Evolutionary conservation across 2,329 filamentous ascomycete species (phyloP), one percentile per base, ranked within the genome.

Genomic region (Ambrosiella cleistominuta): DNA sequence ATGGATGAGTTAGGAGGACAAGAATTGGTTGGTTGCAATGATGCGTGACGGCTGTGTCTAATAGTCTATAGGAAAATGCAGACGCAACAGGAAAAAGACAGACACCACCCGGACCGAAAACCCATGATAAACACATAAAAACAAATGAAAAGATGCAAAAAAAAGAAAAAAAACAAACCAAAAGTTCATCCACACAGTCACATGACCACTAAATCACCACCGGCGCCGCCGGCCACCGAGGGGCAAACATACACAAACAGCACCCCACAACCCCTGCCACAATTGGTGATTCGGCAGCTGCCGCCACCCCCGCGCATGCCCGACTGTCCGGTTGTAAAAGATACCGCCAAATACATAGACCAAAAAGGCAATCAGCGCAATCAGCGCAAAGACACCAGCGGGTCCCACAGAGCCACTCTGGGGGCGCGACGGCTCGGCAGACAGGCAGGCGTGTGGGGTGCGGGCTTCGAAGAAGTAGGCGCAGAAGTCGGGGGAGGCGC

Each of bases 381-480:
- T 97, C 63, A 97, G 85, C 61, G 86, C 86, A 67, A 98, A 98
- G 11, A 98, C 70, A 74, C 88, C 71, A 68, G 86, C 66, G 70
- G 93, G 72, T 66, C 86, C 70, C 75, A 84, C 72, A 70, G 83
- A 73, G 9, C 59, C 59, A n/a, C 49, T 54, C 74, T 90, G 71
- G 71, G 87, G 75, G 68, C 86, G 87, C 68, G 85, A 81, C 59
- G 83, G 81, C 66, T 83, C 79, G 50, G 78, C 76, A 57, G 75
- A 75, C 11, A 78, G 75, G 65, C 93, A 98, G 9, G 90, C 91
- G 63, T 88, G 85, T 51, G 80, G 77, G 27, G 88, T 93, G 63
- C 91, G 85, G 54, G 90, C 84, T 69, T 97, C 90, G 72, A 98
- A 98, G 70, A 95, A 86, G 71, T 97, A 98, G 37, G 88, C 82